Evolutionary conservation across 805 yeast genomes (phyloP).

Genomic region (Sugiyamaella marilandica): DNA sequence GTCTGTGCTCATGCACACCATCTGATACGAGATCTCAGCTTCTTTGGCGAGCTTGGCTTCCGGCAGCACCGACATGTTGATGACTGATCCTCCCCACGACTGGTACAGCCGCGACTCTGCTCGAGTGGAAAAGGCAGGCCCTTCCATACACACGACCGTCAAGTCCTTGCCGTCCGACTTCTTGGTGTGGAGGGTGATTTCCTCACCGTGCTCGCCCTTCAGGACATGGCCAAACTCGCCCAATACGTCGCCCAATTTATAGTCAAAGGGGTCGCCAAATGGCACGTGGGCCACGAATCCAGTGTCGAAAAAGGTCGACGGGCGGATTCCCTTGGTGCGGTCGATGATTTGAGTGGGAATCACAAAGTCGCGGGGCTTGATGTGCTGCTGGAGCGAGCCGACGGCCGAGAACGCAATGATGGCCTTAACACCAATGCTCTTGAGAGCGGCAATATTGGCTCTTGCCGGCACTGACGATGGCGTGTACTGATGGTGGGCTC

Average conservation of each 20-base stretch:
- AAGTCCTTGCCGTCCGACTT: slow-evolving; percentile 64
- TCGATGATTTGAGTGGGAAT: slow-evolving; percentile 94
- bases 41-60: slow-evolving; percentile 96
- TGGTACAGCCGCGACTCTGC: slow-evolving; percentile 89
- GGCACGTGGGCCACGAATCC: slow-evolving; percentile 97
- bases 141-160: slow-evolving; percentile 95
- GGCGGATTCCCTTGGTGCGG: slow-evolving; percentile 92
- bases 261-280: slow-evolving; percentile 95
- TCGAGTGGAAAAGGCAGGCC: slow-evolving; percentile 95
- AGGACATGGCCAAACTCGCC: slow-evolving; percentile 54
- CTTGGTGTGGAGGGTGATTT: slow-evolving; percentile 60
- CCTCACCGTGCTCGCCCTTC: slow-evolving; percentile 43
- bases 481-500: slow-evolving; percentile 78
- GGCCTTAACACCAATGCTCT: slow-evolving; percentile 78
- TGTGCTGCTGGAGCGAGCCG: slow-evolving; percentile 85
- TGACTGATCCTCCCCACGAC: slow-evolving; percentile 88
- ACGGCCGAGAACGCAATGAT: slow-evolving; percentile 93
- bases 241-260: slow-evolving; percentile 61
- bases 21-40: slow-evolving; percentile 94
- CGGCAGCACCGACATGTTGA: slow-evolving; percentile 97
- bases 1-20: slow-evolving; percentile 98
- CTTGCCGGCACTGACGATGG: slow-evolving; percentile 90
- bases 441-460: slow-evolving; percentile 95
- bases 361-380: slow-evolving; percentile 94
- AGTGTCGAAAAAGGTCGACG: slow-evolving; percentile 79